A percentile compares a stretch with the other conserved stretches of the same genome.
phyloP scores from a whole-genome alignment of 148 eudicot species.

The Diospyros lotus region DNA sequence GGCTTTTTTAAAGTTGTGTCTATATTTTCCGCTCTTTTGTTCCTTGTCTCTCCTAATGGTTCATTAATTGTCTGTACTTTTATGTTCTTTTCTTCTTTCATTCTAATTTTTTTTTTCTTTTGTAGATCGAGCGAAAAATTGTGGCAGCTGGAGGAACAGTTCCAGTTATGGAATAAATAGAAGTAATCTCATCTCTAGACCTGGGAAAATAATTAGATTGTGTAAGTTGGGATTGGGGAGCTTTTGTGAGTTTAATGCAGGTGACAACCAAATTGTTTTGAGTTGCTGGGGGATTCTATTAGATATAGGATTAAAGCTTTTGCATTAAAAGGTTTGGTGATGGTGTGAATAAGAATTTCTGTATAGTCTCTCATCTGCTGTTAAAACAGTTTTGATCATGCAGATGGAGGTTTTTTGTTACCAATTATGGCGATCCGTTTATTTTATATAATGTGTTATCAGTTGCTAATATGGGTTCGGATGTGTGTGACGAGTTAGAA shows the following conservation, averaged over 20 bases:
- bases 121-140: constrained; percentile 43
- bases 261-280: constrained; percentile 1
- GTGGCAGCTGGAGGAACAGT: constrained; percentile 33
- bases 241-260: background rate
- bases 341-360: background rate
- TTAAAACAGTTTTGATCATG: too few species aligned
- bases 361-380: background rate
- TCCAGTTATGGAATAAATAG: constrained; percentile 12
- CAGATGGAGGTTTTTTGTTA: too few species aligned
- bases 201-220: background rate
- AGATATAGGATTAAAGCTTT: background rate
- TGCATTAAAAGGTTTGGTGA: background rate
- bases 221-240: background rate
- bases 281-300: background rate
- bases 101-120: background rate
- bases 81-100: background rate
- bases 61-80: background rate
- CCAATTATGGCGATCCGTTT: too few species aligned
- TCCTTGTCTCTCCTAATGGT: background rate
- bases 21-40: too few species aligned
- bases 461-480: too few species aligned
- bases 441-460: too few species aligned
- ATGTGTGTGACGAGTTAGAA: too few species aligned
- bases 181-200: background rate
- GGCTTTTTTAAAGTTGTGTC: background rate